Percentiles rank a stretch among this genome's conserved stretches.
Conservation (phyloP, 768 basidiomycete species). For the Gelatoporia subvermispora region DNA sequence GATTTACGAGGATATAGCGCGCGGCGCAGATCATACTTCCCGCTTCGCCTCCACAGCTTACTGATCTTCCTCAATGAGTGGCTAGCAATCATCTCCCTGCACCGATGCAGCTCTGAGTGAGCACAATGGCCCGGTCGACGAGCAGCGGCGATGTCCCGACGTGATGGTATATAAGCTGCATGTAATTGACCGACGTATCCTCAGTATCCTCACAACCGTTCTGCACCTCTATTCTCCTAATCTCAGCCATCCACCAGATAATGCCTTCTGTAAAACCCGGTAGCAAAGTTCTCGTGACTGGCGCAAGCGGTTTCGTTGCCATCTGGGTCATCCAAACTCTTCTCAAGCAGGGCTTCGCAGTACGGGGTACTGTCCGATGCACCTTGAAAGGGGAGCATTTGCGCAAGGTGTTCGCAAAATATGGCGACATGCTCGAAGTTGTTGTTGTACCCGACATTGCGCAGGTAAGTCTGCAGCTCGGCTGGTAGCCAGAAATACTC, state of each 20-base stretch:
- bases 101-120: no score
- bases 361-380: slow-evolving; percentile 65
- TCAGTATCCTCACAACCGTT: no score
- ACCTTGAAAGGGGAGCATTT: slow-evolving; percentile 53
- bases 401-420: slow-evolving; percentile 37
- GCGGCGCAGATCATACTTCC: no score
- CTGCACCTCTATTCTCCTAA: no score
- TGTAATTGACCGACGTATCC: no score
- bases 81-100: no score
- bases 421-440: slow-evolving; percentile 56
- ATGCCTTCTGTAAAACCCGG: slow-evolving; percentile 33
- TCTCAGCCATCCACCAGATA: not conserved
- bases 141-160: no score
- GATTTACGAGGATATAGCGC: no score
- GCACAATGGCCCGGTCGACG: no score
- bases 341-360: slow-evolving; percentile 60
- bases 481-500: not conserved
- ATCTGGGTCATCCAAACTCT: slow-evolving; percentile 51
- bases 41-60: no score
- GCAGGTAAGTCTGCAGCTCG: slow-evolving; percentile 28
- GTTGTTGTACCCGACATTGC: slow-evolving; percentile 69
- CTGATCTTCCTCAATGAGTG: no score
- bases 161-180: no score
- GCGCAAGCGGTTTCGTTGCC: slow-evolving; percentile 57
- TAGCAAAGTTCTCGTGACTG: slow-evolving; percentile 46